Conservation (phyloP, 768 basidiomycete genomes). For the Cyclocybe cylindracea region DNA sequence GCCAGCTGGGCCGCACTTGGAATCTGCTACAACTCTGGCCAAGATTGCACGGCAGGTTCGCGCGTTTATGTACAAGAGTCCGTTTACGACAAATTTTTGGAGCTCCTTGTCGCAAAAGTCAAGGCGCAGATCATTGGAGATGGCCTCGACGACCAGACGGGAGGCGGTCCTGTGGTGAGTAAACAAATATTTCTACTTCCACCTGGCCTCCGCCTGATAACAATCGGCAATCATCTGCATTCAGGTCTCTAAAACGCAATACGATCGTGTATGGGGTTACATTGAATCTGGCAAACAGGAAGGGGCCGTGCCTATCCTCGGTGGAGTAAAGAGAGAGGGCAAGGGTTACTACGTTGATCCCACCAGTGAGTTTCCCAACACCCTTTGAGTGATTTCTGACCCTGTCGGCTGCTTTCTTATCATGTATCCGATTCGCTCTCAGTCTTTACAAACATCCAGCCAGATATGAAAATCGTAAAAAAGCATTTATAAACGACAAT, state of each 20-base stretch:
- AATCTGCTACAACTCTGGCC: slow-evolving; percentile 87
- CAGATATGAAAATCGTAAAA: slow-evolving; percentile 81
- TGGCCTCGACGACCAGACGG: slow-evolving; percentile 73
- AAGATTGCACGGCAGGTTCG: slow-evolving; percentile 93
- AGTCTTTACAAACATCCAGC: slow-evolving; percentile 83
- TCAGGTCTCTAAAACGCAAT: slow-evolving; percentile 82
- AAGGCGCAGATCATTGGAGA: slow-evolving; percentile 75
- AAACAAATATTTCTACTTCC: neutral
- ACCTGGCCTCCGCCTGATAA: neutral
- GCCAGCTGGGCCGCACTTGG: slow-evolving; percentile 87
- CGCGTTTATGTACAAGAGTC: slow-evolving; percentile 87
- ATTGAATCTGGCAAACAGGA: slow-evolving; percentile 84
- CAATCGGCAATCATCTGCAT: slow-evolving; percentile 2
- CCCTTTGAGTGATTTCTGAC: neutral
- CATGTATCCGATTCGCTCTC: slow-evolving; percentile 2
- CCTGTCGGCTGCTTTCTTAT: neutral
- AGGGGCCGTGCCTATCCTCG: slow-evolving; percentile 77
- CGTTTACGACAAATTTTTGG: slow-evolving; percentile 84
- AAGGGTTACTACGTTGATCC: slow-evolving; percentile 92
- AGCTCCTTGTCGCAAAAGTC: slow-evolving; percentile 62
- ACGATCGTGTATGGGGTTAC: slow-evolving; percentile 84
- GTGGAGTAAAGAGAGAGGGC: slow-evolving; percentile 74
- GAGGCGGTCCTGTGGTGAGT: slow-evolving; percentile 84
- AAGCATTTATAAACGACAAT: neutral
- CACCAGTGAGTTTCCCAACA: slow-evolving; percentile 58